A percentile compares a stretch with the other conserved stretches of the same genome.
Conservation (phyloP, 768 basidiomycete species). For the Hirschioporus abietinus region DNA sequence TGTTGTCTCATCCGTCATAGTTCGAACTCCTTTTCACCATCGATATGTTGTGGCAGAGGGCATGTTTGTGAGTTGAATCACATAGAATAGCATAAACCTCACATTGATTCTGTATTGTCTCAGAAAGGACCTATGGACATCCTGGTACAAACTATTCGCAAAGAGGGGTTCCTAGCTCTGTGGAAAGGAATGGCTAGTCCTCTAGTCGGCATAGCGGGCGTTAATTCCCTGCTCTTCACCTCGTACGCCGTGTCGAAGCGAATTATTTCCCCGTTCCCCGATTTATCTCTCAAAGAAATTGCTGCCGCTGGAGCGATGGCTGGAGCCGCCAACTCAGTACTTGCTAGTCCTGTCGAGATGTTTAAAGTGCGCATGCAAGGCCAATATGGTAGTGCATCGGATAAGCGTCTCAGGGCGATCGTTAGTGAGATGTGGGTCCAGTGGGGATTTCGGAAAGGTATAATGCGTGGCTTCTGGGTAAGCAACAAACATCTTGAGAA, state of each 20-base stretch:
- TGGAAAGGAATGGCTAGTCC: conserved; percentile 97
- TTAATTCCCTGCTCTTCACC: conserved; percentile 93
- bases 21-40: conserved; percentile 8
- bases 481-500: conserved; percentile 12
- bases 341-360: conserved; percentile 97
- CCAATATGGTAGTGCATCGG: conserved; percentile 77
- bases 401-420: conserved; percentile 71
- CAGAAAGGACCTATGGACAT: conserved; percentile 96
- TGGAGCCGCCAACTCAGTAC: conserved; percentile 82
- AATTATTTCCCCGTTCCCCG: conserved; percentile 83
- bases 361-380: conserved; percentile 99
- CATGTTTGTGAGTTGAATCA: conserved; percentile 69
- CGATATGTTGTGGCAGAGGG: conserved; percentile 43
- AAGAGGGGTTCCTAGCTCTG: conserved; percentile 88
- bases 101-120: conserved; percentile 1
- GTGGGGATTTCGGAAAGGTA: conserved; percentile 81
- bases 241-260: conserved; percentile 81
- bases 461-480: conserved; percentile 98
- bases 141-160: conserved; percentile 67
- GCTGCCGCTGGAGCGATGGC: conserved; percentile 89
- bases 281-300: conserved; percentile 72
- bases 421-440: conserved; percentile 79
- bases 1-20: conserved; percentile 20
- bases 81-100: not conserved
- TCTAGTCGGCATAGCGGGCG: conserved; percentile 87